Evolutionary conservation across 495 filamentous ascomycete genomes (phyloP), one percentile per base, ranked within the genome.

Genomic region (Pyrenopolyporus hunteri): DNA sequence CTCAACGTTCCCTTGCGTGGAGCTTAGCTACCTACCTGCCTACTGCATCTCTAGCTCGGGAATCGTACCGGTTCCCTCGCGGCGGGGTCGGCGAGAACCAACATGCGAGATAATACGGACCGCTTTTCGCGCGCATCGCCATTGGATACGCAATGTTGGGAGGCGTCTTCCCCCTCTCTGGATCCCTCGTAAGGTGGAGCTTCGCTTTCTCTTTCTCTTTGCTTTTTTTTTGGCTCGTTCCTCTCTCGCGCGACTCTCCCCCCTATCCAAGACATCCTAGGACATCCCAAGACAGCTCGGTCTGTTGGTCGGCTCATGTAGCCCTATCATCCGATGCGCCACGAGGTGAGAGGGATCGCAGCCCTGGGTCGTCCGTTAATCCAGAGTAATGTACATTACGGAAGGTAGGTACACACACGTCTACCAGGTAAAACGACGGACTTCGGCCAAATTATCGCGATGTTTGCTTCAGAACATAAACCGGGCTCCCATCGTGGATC

Each of bases 1-100:
- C 60, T 47, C 60, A 64, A 52, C 43, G 60, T 57, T 48, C 53
- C 60, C 60, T 64, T 64, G 53, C 60, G 53, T 64, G 40, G 60
- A 57, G 32, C 46, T 42, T 28, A 22, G 16, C 42, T 28, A 45
- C 42, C 4, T 29, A n/a, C n/a, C n/a, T n/a, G n/a, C 22, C 42
- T 45, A 45, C 42, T 16, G 20, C 22, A 16, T 26, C 13, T 6
- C 22, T 45, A 45, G 42, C 13, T n/a, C 13, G 13, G 42, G 23
- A 45, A 45, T 17, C 23, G 20, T 28, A 20, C 11, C 42, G 42
- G 11, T 45, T 8, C 26, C 26, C 9, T 29, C 26, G n/a, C n/a
- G n/a, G n/a, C 26, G 26, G 26, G 13, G 16, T 49, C 36, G 16
- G 44, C 44, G 22, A 55, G 43, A 59, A 33, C 49, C 49, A 54